phyloP scores from a whole-genome alignment of 345 rosid species.

The Lepidium africanum region DNA sequence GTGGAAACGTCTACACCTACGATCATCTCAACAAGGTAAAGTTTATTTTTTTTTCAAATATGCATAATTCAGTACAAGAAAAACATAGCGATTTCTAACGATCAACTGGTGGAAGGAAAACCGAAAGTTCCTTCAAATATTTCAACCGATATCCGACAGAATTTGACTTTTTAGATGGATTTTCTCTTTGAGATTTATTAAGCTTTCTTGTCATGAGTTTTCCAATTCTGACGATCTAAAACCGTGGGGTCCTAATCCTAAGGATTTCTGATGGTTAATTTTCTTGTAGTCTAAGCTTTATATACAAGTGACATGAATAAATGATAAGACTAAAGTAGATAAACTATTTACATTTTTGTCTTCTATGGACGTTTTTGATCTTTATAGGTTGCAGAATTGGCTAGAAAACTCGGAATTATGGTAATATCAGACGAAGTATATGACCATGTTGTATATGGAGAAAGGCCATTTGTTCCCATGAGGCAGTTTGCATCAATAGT shows the following conservation, averaged over 20 bases:
- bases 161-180: no score
- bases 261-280: no score
- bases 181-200: no score
- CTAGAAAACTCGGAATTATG: slow-evolving; percentile 38
- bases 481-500: slow-evolving; percentile 39
- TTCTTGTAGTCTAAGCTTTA: background rate
- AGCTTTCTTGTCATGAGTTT: no score
- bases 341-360: background rate
- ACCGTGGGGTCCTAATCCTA: no score
- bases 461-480: slow-evolving; percentile 36
- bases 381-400: slow-evolving; percentile 48
- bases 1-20: slow-evolving; percentile 28
- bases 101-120: no score
- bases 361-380: no score
- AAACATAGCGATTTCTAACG: no score
- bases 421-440: slow-evolving; percentile 57
- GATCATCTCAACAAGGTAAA: slow-evolving; percentile 34
- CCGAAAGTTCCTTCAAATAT: no score
- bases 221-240: no score
- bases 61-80: no score
- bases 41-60: background rate
- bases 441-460: slow-evolving; percentile 35
- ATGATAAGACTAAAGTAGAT: background rate
- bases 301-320: background rate
- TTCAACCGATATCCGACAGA: no score